Evolutionary conservation across 345 rosid genomes (phyloP), one percentile per base, ranked within the genome.

Genomic region (Eucalyptus sp.): DNA sequence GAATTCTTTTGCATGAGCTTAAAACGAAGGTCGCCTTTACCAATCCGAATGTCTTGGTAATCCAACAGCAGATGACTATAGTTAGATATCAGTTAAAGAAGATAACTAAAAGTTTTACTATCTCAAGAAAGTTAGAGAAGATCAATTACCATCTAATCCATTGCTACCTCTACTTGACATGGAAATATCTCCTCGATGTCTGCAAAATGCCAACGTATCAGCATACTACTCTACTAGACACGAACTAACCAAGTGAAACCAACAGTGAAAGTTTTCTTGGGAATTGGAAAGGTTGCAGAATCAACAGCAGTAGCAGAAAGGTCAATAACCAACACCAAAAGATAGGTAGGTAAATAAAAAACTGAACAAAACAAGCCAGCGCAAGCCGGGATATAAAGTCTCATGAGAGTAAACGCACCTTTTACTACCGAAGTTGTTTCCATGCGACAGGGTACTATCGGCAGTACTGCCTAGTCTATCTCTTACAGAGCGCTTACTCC

Each of bases 401-500:
- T 12, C 48, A 33, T 22, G 87, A 54, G 64, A 20, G 41, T 37
- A 41, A 89, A 80, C 89, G 85, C 88, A 97, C 99, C 97, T 91
- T 93, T 97, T 98, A 90, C 89, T 89, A 93, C 91, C 89, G 50
- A 86, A 87, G 60, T 90, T 94, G 86, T 87, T 89, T 76, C 93
- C 94, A n/a, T 60, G 80, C 17, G 87, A 89, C 56, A 81, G 52
- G 6, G 94, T 94, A 91, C 88, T 33, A 88, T 94, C 98, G 24
- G 88, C 87, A 92, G 83, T 92, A 86, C 91, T 89, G 48, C 99
- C 99, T 91, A 98, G 90, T 89, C 99, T 94, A 83, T 98, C 99
- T 92, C 96, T 96, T 6, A 94, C 93, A 49, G 99, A 95, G 52
- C 99, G 96, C 93, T 98, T 98, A 52, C 89, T 92, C 79, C 98